phyloP scores from a whole-genome alignment of 768 basidiomycete species.

The Boletus fagicola region DNA sequence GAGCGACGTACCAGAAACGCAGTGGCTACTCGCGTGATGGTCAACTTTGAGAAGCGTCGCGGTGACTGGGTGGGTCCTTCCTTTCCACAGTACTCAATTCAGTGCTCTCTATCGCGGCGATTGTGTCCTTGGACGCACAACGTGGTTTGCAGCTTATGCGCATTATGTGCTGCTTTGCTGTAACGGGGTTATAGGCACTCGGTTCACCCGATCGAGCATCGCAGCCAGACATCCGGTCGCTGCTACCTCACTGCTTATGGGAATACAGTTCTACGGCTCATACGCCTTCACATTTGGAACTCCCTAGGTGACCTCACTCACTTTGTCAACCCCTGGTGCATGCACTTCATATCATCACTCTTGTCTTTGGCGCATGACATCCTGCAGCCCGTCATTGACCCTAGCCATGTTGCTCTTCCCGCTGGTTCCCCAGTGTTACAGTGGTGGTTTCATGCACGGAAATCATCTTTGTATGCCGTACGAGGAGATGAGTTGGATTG shows the following conservation, averaged over 20 bases:
- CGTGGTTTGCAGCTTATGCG: slow-evolving; percentile 2
- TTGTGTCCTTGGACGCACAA: slow-evolving; percentile 14
- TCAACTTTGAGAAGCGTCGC: slow-evolving; percentile 29
- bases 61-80: slow-evolving; percentile 26
- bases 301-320: not conserved
- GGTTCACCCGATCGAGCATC: not conserved
- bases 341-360: not conserved
- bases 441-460: slow-evolving; percentile 1
- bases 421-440: slow-evolving; percentile 12
- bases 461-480: slow-evolving; percentile 7
- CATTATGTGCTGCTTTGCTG: rapidly evolving
- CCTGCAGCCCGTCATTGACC: not conserved
- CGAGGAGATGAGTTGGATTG: slow-evolving; percentile 15
- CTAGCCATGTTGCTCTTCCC: not conserved
- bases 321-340: slow-evolving; percentile 10
- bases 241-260: not conserved
- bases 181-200: not conserved
- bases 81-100: not conserved
- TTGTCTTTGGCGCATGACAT: not conserved
- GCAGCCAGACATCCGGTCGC: not conserved
- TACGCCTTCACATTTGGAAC: not conserved
- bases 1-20: slow-evolving; percentile 33
- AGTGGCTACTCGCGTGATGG: slow-evolving; percentile 16
- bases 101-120: slow-evolving; percentile 23
- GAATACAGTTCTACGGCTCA: not conserved